Conservation (phyloP, 164 flowering plant species). For the Stephania japonica region DNA sequence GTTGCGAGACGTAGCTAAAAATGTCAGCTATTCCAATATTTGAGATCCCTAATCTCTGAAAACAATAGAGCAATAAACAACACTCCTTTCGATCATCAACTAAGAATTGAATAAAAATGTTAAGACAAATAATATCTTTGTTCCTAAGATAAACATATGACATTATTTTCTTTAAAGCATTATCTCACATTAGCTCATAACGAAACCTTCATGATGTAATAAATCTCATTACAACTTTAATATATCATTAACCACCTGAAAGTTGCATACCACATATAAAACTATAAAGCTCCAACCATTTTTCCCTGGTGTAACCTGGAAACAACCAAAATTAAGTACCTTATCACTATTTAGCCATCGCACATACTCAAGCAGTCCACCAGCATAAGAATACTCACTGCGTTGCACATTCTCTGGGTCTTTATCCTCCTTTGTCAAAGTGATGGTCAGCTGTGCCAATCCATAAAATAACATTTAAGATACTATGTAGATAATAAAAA, state of each 20-base stretch:
- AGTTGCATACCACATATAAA: background rate
- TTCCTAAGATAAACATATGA: background rate
- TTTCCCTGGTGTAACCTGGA: background rate
- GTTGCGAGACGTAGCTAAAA: no score
- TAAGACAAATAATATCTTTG: background rate
- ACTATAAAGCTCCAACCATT: background rate
- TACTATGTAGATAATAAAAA: background rate
- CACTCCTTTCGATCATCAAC: background rate
- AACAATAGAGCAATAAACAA: background rate
- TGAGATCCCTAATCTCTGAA: background rate
- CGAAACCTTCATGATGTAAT: background rate
- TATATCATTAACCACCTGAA: background rate
- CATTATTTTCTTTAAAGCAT: background rate
- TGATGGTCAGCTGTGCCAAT: constrained; percentile 54
- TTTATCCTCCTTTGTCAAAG: constrained; percentile 54
- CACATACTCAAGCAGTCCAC: constrained; percentile 90
- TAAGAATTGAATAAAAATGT: background rate
- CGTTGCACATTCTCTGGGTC: constrained; percentile 56
- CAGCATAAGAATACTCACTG: constrained; percentile 77
- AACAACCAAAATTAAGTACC: constrained; percentile 32
- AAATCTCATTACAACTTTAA: background rate
- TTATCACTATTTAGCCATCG: constrained; percentile 87
- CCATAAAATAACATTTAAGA: background rate
- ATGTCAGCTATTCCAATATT: no score
- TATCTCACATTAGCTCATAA: background rate